These are phyloP conservation scores for Lactarius akahatsu DNA, from an alignment of 768 basidiomycete genomes.

Conservation along the genomic window DNA sequence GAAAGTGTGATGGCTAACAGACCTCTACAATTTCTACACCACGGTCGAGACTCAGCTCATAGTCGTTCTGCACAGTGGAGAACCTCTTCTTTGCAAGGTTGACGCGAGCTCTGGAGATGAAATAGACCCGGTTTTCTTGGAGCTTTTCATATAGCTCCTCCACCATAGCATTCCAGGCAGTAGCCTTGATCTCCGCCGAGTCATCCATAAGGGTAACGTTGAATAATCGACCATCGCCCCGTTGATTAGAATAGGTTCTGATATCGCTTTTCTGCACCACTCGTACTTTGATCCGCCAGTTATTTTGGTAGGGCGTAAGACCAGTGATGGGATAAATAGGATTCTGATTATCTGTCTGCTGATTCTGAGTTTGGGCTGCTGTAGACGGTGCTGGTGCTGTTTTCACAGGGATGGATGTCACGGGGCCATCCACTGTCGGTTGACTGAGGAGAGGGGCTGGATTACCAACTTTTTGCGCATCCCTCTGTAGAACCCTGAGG, in stretches of 20 bases:
- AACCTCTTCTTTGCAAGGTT: conserved; percentile 98
- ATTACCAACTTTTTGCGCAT: conserved; percentile 73
- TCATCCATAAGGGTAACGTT: conserved; percentile 94
- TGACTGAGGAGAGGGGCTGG: conserved; percentile 41
- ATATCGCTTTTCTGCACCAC: conserved; percentile 89
- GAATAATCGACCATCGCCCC: conserved; percentile 95
- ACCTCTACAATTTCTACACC: conserved; percentile 86
- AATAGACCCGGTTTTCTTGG: conserved; percentile 92
- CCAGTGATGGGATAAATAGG: conserved; percentile 84
- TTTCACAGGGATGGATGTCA: conserved; percentile 34
- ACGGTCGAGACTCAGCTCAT: conserved; percentile 85
- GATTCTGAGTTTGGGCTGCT: conserved; percentile 15
- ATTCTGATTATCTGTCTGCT: conserved; percentile 29
- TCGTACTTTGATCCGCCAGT: conserved; percentile 97
- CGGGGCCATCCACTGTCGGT: conserved; percentile 24
- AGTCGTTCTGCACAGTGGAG: conserved; percentile 85
- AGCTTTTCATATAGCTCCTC: conserved; percentile 82
- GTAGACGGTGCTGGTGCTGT: conserved; percentile 27
- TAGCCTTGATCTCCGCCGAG: conserved; percentile 86
- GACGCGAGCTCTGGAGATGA: conserved; percentile 84
- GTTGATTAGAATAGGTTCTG: conserved; percentile 81
- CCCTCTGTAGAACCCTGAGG: conserved; percentile 53
- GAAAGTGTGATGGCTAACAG: conserved; percentile 26
- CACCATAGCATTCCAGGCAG: conserved; percentile 84
- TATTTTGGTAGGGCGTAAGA: conserved; percentile 95